Evolutionary conservation across 345 rosid species (phyloP).

Genomic region (Turritis glabra): DNA sequence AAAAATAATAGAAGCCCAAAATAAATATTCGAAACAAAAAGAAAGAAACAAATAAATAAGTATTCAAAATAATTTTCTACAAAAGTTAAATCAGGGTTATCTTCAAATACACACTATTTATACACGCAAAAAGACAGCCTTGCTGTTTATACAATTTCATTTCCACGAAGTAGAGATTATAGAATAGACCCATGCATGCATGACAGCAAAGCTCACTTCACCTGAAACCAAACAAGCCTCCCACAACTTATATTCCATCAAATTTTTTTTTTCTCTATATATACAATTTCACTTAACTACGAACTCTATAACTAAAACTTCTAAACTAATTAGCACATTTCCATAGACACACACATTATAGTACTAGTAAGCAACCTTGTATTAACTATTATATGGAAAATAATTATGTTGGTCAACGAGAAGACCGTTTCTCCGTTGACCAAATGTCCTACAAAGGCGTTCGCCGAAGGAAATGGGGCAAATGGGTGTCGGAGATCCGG

Average conservation of each 20-base stretch:
- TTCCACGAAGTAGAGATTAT: neutral
- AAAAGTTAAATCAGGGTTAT: neutral
- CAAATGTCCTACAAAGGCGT: slow-evolving; percentile 60
- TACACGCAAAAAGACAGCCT: slow-evolving; percentile 6
- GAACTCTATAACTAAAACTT: neutral
- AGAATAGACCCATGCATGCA: slow-evolving; percentile 36
- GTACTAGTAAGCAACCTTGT: too few species aligned
- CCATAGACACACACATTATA: slow-evolving; percentile 7
- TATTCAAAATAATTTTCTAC: neutral
- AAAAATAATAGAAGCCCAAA: too few species aligned
- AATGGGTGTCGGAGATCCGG: slow-evolving; percentile 95
- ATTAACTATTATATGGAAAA: slow-evolving; percentile 27
- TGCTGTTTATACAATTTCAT: too few species aligned
- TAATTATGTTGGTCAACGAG: slow-evolving; percentile 23
- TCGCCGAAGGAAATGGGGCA: slow-evolving; percentile 86
- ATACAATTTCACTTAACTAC: slow-evolving; percentile 4
- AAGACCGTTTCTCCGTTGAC: slow-evolving; percentile 17
- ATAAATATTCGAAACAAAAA: too few species aligned
- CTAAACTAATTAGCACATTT: neutral
- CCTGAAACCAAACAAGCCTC: slow-evolving; percentile 26
- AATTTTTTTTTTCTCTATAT: slow-evolving; percentile 26
- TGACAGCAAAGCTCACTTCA: slow-evolving; percentile 33
- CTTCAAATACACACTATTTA: slow-evolving; percentile 8
- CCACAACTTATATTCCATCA: neutral
- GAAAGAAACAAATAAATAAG: too few species aligned